Percentiles rank a stretch among this genome's conserved stretches.
These are phyloP conservation scores for Phoma herbarum DNA, from an alignment of 2,329 filamentous ascomycete genomes.

Conservation along the genomic window DNA sequence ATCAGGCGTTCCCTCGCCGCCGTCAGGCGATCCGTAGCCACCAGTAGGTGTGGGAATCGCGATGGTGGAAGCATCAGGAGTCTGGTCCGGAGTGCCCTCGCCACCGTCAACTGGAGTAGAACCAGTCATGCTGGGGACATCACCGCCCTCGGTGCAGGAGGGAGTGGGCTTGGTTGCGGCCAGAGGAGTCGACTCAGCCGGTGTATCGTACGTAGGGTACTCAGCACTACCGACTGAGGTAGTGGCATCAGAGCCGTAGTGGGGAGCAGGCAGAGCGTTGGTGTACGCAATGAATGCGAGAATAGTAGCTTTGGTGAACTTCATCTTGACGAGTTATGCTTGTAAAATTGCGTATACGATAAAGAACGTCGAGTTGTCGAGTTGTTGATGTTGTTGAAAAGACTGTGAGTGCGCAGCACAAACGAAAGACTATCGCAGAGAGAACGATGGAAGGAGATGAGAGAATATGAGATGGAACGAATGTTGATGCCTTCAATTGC, in stretches of 20 bases:
- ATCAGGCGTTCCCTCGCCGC: not conserved
- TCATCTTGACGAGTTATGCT: constrained; percentile 8
- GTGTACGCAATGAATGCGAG: constrained; percentile 12
- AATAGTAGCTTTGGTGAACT: constrained; percentile 15
- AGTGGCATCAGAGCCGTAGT: constrained; percentile 8
- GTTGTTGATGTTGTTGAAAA: constrained; percentile 3
- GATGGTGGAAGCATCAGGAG: not conserved
- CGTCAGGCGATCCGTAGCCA: not conserved
- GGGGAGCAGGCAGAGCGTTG: constrained; percentile 17
- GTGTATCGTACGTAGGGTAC: not conserved
- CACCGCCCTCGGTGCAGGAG: not conserved
- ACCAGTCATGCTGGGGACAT: not conserved
- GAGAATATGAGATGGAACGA: constrained; percentile 1
- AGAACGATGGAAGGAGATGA: not conserved
- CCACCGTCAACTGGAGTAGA: not conserved
- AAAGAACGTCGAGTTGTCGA: constrained; percentile 2
- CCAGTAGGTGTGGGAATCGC: not conserved
- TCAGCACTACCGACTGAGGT: not conserved
- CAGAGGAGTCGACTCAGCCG: constrained; percentile 3
- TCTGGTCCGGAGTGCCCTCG: not conserved
- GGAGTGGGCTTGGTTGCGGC: constrained; percentile 16
- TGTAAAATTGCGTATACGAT: not conserved
- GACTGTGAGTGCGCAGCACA: constrained; percentile 21
- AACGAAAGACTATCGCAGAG: constrained; percentile 14
- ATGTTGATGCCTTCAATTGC: constrained; percentile 6